Base-by-base conservation (phyloP, 805 yeast genomes). In the Saccharomycopsis vini region DNA sequence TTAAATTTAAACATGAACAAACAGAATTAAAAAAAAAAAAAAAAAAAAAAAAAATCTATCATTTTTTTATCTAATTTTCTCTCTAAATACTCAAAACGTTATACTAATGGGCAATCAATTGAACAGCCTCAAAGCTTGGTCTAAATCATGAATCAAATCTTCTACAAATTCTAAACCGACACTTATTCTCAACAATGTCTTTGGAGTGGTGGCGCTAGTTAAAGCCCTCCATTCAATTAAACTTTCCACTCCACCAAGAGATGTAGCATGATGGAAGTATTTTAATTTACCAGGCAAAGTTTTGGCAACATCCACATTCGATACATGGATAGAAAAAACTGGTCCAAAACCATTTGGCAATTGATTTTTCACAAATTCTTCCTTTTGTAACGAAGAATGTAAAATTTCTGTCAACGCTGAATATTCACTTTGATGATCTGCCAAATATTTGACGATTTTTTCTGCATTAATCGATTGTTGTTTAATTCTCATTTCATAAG, bases 221-320 rank as follows among this genome's bases (percentile, higher is more conserved):
- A 89, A 56, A 0, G 86, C 80, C 57, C 96, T 75, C 95, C 95
- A 87, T 62, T 89, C 97, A 45, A 89, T 77, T 56, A 88, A 66
- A 37, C 94, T 81, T 62, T 90, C 97, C 12, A 83, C 85, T 19
- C 97, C 95, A 32, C 97, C 97, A 22, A 90, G 67, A 2, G 95
- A 86, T 0, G 96, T 88, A 3, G 96, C 95, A 62, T 89, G 97
- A 53, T 80, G 81, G 66, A 88, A 87, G 50, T 73, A 74, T 52
- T 75, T 72, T 47, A 87, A 64, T 47, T 67, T 72, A 2, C 79
- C 66, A 5, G 95, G 94, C 13, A 89, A 64, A 7, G 53, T 43
- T 51, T 69, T 73, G 0, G 95, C 95, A 30, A 67, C 61, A 5
- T 73, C 75, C 39, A 64, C 71, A 9, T 66, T 55, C 5, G 58